A percentile compares a stretch with the other conserved stretches of the same genome.
phyloP scores from a whole-genome alignment of 306 rosid species.

The Mucuna pruriens region DNA sequence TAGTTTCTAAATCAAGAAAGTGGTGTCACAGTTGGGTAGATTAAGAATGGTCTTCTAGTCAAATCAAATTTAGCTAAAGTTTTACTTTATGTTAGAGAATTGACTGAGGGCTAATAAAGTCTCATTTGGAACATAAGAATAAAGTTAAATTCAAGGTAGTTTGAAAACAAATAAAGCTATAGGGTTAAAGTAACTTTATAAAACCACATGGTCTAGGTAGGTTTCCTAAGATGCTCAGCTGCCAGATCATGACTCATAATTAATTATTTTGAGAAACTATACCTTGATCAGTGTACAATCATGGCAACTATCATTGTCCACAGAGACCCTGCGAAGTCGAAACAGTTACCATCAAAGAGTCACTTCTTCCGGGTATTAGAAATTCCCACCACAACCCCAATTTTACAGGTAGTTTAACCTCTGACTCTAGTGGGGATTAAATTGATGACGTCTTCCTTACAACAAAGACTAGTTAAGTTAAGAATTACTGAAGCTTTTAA shows the following conservation, averaged over 20 bases:
- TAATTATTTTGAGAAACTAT: constrained; percentile 31
- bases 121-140: background rate
- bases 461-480: background rate
- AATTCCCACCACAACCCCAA: constrained; percentile 26
- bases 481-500: background rate
- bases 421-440: background rate
- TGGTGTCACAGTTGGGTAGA: background rate
- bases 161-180: background rate
- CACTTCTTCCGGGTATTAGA: constrained; percentile 21
- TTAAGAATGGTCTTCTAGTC: background rate
- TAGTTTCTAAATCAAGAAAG: background rate
- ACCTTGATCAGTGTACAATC: constrained; percentile 79
- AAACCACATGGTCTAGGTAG: background rate
- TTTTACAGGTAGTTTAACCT: background rate
- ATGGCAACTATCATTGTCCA: constrained; percentile 69
- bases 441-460: background rate
- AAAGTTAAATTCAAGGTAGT: background rate
- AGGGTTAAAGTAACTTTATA: constrained; percentile 9
- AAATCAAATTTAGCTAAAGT: constrained; percentile 15
- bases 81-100: background rate
- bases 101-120: constrained; percentile 7
- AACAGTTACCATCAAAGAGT: constrained; percentile 38
- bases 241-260: background rate
- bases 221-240: background rate
- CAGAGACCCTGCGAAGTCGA: constrained; percentile 71